Evolutionary conservation across 352 stramenopile species (phyloP).

Genomic region (Phytophthora citricola): DNA sequence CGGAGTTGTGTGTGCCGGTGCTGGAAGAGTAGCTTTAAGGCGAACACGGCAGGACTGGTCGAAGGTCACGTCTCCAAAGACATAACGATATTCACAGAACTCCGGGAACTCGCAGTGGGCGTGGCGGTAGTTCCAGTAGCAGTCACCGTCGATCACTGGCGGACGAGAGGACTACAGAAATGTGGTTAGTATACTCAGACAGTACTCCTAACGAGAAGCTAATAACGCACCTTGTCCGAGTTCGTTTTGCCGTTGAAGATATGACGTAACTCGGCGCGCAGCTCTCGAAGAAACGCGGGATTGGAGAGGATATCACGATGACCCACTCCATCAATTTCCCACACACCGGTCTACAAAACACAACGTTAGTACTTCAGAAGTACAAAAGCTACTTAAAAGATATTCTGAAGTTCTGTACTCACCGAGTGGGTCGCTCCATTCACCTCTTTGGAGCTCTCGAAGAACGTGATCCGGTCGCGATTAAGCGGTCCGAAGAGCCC

Average conservation of each 20-base stretch:
- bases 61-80: constrained; percentile 81
- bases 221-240: constrained; percentile 59
- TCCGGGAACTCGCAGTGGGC: constrained; percentile 74
- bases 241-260: constrained; percentile 63
- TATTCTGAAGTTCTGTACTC: constrained; percentile 6
- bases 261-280: constrained; percentile 73
- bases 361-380: background rate
- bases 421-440: constrained; percentile 44
- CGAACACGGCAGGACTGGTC: constrained; percentile 83
- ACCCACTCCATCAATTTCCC: constrained; percentile 76
- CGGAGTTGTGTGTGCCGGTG: constrained; percentile 11
- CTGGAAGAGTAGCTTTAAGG: constrained; percentile 40
- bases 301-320: constrained; percentile 83
- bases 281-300: constrained; percentile 73
- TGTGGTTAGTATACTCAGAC: background rate
- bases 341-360: constrained; percentile 68
- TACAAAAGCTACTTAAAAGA: background rate
- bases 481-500: constrained; percentile 64
- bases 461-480: constrained; percentile 78
- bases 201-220: background rate
- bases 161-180: constrained; percentile 55
- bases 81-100: constrained; percentile 86
- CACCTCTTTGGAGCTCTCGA: constrained; percentile 54
- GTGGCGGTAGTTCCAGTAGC: constrained; percentile 87
- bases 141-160: constrained; percentile 76